A percentile compares a stretch with the other conserved stretches of the same genome.
Evolutionary conservation across 2,329 filamentous ascomycete genomes (phyloP).

Genomic region (Diaporthe longicolla): DNA sequence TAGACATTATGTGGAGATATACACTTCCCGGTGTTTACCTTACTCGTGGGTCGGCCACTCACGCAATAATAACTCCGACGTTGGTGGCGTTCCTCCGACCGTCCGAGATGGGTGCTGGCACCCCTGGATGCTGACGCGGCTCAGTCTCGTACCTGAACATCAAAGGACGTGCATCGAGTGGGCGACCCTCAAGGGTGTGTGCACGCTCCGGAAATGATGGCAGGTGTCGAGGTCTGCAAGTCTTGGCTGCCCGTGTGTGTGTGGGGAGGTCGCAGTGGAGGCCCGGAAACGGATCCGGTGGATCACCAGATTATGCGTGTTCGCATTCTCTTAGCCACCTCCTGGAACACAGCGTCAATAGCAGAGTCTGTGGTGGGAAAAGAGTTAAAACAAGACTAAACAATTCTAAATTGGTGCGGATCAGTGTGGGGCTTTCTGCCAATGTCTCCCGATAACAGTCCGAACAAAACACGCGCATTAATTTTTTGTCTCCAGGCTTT

Average conservation of each 20-base stretch:
- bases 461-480: background rate
- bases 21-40: background rate
- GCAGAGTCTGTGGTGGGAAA: background rate
- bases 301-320: slow-evolving; percentile 3
- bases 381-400: slow-evolving; percentile 3
- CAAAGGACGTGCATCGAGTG: slow-evolving; percentile 22
- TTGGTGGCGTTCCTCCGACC: slow-evolving; percentile 5
- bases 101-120: background rate
- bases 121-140: slow-evolving; percentile 30
- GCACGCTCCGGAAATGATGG: slow-evolving; percentile 12
- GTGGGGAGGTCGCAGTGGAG: slow-evolving; percentile 23
- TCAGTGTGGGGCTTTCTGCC: background rate
- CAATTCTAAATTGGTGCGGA: background rate
- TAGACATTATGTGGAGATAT: slow-evolving; percentile 9
- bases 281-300: slow-evolving; percentile 20
- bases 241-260: slow-evolving; percentile 14
- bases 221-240: slow-evolving; percentile 7
- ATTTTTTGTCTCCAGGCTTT: background rate
- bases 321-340: background rate
- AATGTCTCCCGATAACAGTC: background rate
- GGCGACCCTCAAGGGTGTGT: background rate
- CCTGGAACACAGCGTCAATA: background rate
- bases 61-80: background rate
- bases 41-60: background rate
- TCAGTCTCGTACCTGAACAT: slow-evolving; percentile 25